phyloP scores from a whole-genome alignment of 2,329 filamentous ascomycete species.

The Ophiostoma ips region DNA sequence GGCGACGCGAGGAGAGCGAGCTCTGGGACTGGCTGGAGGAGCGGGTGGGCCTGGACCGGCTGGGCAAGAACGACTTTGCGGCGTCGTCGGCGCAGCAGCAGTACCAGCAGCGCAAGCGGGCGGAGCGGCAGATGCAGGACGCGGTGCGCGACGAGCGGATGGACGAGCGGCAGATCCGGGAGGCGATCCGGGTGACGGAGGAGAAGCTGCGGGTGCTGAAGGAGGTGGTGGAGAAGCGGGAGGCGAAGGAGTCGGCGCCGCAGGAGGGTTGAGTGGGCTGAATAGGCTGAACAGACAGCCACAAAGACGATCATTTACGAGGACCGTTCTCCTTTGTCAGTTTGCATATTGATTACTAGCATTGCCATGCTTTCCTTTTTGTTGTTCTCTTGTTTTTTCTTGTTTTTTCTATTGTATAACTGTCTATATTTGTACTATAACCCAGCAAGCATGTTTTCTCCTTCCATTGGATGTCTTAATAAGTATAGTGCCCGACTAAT shows the following conservation, averaged over 20 bases:
- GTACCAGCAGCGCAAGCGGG: background rate
- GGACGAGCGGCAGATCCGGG: slow-evolving; percentile 58
- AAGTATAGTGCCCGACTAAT: too few relatives aligned
- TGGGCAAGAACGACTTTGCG: slow-evolving; percentile 17
- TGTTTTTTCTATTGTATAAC: background rate
- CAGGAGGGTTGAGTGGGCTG: slow-evolving; percentile 2
- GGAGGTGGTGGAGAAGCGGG: slow-evolving; percentile 47
- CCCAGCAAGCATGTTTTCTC: background rate
- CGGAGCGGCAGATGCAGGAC: slow-evolving; percentile 34
- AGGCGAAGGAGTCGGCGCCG: background rate
- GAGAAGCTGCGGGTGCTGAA: slow-evolving; percentile 69
- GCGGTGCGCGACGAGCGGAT: slow-evolving; percentile 46
- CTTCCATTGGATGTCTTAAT: too few relatives aligned
- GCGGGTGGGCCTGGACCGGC: slow-evolving; percentile 56
- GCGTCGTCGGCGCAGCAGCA: slow-evolving; percentile 13
- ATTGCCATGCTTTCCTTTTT: background rate
- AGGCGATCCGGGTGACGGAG: slow-evolving; percentile 76
- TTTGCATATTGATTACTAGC: background rate
- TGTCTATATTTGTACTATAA: background rate
- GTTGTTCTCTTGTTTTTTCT: background rate
- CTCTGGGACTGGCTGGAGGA: slow-evolving; percentile 92
- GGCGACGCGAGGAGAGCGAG: slow-evolving; percentile 74
- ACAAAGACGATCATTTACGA: background rate
- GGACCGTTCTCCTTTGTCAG: background rate
- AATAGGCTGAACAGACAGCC: too few relatives aligned